Evolutionary conservation across 179 eudicot genomes (phyloP), one percentile per base, ranked within the genome.

Genomic region (Monotropa hypopitys): DNA sequence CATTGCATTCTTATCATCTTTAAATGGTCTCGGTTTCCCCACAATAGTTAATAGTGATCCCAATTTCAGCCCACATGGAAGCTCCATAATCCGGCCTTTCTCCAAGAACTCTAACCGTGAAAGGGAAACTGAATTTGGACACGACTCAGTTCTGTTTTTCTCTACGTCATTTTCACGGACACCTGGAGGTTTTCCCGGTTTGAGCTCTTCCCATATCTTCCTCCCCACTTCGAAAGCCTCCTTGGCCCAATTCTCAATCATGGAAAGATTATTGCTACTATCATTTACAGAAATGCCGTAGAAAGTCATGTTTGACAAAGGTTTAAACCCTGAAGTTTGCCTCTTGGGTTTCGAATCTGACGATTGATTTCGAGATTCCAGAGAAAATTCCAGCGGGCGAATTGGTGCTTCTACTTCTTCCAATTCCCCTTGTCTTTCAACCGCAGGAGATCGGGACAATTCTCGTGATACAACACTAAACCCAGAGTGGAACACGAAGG

Each of bases 21-120:
- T 90, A 76, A 89, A 75, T 78, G 90, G 30, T 77, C 89, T 87
- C 0, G 96, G 96, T 74, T 83, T 92, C n/a, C 85, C 98, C 63
- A 92, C 96, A 10, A 94, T 53, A 2, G 98, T 94, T 30, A 94
- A 78, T 40, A 90, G 96, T 1, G 98, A 94, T 38, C 98, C 97
- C 76, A 94, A 83, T 62, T 93, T 92, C 76, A 94, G 75, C 73
- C 98, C 98, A 85, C 98, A 94, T 0, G 98, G 98, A 68, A 94
- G 72, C 77, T 81, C 88, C 83, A 94, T 85, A 38, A 94, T 69
- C 40, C 76, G 83, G 82, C 88, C 88, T 32, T 81, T 78, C 32
- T 80, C 74, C 49, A 33, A 23, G 73, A 92, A 94, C 53, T 87
- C 86, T 15, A 54, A 75, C 2, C 89, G 94, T 0, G 92, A 76